Evolutionary conservation across 495 filamentous ascomycete genomes (phyloP).

Genomic region (Trichoderma virens): DNA sequence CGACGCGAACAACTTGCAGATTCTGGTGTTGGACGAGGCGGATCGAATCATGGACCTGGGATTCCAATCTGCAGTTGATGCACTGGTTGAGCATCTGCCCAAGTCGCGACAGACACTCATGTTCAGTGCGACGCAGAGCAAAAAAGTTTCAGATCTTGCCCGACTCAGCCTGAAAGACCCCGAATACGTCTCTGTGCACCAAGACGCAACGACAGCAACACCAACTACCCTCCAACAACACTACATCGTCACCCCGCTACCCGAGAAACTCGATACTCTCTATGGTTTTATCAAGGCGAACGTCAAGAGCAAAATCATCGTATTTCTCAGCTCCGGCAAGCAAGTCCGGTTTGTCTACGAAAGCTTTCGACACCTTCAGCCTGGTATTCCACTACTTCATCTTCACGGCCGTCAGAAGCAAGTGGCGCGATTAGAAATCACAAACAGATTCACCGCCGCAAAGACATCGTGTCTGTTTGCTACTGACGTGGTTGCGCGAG

Average conservation of each 20-base stretch:
- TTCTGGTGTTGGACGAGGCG: conserved; percentile 92
- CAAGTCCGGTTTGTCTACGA: conserved; percentile 95
- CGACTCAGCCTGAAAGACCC: conserved; percentile 80
- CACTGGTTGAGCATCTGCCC: conserved; percentile 87
- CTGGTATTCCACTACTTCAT: conserved; percentile 91
- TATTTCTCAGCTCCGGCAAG: conserved; percentile 91
- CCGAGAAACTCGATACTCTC: conserved; percentile 82
- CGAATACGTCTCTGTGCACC: conserved; percentile 91
- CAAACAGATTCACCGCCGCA: conserved; percentile 65
- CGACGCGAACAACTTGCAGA: conserved; percentile 81
- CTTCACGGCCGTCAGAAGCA: conserved; percentile 95
- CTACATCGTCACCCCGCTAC: conserved; percentile 75
- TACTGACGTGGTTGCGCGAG: conserved; percentile 88
- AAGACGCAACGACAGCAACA: conserved; percentile 71
- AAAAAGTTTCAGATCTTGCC: conserved; percentile 85
- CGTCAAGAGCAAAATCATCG: conserved; percentile 84
- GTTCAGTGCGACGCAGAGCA: conserved; percentile 95
- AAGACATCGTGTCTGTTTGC: conserved; percentile 84
- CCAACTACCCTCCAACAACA: conserved; percentile 81
- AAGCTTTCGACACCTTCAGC: conserved; percentile 84
- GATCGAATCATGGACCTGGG: conserved; percentile 98
- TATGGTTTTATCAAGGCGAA: conserved; percentile 87
- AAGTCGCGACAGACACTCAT: conserved; percentile 82
- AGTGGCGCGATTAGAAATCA: conserved; percentile 75
- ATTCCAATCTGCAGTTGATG: conserved; percentile 85